Evolutionary conservation across 208 protist genomes (phyloP).

Genomic region (Wallacemonas sp.): DNA sequence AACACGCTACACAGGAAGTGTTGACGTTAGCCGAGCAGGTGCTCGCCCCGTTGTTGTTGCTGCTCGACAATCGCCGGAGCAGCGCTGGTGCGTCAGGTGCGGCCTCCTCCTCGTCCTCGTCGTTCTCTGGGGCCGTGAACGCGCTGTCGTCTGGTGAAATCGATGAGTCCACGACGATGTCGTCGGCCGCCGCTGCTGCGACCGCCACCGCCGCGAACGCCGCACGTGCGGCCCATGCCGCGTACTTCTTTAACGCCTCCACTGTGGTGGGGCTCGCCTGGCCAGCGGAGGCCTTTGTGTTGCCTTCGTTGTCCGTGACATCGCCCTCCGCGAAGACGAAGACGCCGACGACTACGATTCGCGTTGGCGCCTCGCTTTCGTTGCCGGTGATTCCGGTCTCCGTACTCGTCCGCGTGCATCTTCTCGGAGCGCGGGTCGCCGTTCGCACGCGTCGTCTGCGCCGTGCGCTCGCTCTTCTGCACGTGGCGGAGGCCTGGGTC

Average conservation of each 20-base stretch:
- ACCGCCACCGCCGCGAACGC: too few relatives aligned
- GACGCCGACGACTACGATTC: neutral
- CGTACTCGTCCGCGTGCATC: constrained; percentile 45
- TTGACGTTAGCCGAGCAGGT: constrained; percentile 59
- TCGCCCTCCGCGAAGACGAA: too few relatives aligned
- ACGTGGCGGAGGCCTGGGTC: constrained; percentile 34
- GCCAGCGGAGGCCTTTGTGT: constrained; percentile 22
- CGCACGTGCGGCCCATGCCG: neutral
- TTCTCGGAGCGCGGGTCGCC: constrained; percentile 38
- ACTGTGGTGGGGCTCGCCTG: constrained; percentile 30
- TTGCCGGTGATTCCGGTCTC: constrained; percentile 40
- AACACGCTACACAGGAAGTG: constrained; percentile 25
- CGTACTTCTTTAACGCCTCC: constrained; percentile 33
- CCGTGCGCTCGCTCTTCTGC: constrained; percentile 30
- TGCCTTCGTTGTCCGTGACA: too few relatives aligned
- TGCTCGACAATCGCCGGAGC: neutral
- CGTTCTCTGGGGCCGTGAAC: neutral
- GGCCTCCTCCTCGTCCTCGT: constrained; percentile 19
- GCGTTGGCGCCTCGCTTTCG: constrained; percentile 18
- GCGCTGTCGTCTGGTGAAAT: too few relatives aligned
- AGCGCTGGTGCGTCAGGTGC: neutral
- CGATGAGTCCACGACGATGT: too few relatives aligned
- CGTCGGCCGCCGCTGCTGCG: too few relatives aligned
- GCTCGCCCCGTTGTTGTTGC: constrained; percentile 50
- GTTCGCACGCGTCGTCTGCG: constrained; percentile 19